Conservation (phyloP, 495 filamentous ascomycete genomes). For the Trypethelium eluteriae region DNA sequence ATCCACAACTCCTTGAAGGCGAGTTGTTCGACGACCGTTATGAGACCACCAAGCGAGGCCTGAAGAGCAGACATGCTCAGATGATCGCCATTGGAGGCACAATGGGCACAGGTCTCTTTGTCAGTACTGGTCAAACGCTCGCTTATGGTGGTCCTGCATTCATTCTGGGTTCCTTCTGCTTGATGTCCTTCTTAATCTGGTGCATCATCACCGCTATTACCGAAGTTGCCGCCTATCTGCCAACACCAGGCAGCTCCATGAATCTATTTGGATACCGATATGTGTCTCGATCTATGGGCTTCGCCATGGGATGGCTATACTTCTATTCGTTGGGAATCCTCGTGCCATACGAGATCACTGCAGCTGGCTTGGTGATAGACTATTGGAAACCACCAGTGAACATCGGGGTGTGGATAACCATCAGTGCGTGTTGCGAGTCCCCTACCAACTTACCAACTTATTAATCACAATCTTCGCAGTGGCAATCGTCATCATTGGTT, state of each 20-base stretch:
- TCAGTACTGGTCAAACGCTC: slow-evolving; percentile 54
- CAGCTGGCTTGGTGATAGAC: slow-evolving; percentile 39
- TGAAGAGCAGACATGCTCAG: slow-evolving; percentile 46
- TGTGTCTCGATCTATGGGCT: slow-evolving; percentile 44
- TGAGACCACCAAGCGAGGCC: slow-evolving; percentile 25
- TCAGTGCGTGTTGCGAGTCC: slow-evolving; percentile 23
- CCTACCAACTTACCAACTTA: background rate
- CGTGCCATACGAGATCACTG: slow-evolving; percentile 35
- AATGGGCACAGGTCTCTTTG: slow-evolving; percentile 59
- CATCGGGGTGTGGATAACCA: slow-evolving; percentile 54
- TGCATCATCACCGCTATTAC: slow-evolving; percentile 32
- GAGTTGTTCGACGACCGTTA: slow-evolving; percentile 29
- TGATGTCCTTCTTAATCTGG: slow-evolving; percentile 33
- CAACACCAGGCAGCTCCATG: slow-evolving; percentile 36
- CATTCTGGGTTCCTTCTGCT: slow-evolving; percentile 43
- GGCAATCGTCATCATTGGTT: slow-evolving; percentile 27
- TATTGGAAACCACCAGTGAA: slow-evolving; percentile 52
- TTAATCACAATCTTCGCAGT: slow-evolving; percentile 8
- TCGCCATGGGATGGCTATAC: slow-evolving; percentile 41
- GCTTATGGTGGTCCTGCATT: slow-evolving; percentile 54
- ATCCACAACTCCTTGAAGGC: slow-evolving; percentile 22
- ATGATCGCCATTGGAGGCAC: slow-evolving; percentile 59
- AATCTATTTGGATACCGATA: slow-evolving; percentile 43
- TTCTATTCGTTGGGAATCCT: slow-evolving; percentile 35
- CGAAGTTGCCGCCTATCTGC: slow-evolving; percentile 38